These are phyloP conservation scores for Aureoboletus auriporus DNA, from an alignment of 768 basidiomycete species.

Conservation along the genomic window DNA sequence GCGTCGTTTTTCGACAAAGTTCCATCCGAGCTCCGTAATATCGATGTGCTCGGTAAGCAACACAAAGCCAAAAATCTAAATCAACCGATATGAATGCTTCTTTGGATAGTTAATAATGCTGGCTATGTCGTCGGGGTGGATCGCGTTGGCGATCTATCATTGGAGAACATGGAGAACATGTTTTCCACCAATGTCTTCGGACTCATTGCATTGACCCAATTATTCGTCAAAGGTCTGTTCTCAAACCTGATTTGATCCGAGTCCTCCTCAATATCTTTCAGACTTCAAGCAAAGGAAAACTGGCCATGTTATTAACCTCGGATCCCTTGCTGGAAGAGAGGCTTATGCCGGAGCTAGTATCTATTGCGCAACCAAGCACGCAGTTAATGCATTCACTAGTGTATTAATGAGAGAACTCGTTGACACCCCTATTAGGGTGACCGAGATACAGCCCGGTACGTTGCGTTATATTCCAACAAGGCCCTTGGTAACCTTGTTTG, in stretches of 20 bases:
- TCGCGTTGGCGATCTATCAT: conserved; percentile 75
- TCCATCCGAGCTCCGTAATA: conserved; percentile 60
- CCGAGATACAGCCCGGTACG: conserved; percentile 89
- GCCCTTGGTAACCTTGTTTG: not conserved
- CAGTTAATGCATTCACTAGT: conserved; percentile 82
- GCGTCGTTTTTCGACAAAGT: conserved; percentile 67
- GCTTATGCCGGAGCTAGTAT: conserved; percentile 89
- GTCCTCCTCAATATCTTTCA: conserved; percentile 26
- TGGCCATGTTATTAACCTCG: conserved; percentile 93
- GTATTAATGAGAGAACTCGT: conserved; percentile 84
- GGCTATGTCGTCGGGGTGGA: conserved; percentile 90
- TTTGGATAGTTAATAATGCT: conserved; percentile 64
- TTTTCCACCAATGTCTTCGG: conserved; percentile 81
- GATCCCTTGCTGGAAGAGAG: conserved; percentile 87
- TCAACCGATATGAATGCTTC: not conserved
- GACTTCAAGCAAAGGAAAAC: conserved; percentile 75
- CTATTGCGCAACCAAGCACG: conserved; percentile 89
- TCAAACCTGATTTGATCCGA: not conserved
- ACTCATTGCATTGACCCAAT: conserved; percentile 78
- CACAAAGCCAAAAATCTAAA: not conserved
- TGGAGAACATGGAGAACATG: conserved; percentile 79
- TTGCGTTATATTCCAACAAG: conserved; percentile 2
- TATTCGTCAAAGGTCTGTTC: conserved; percentile 52
- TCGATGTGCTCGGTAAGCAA: conserved; percentile 78
- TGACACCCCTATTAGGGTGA: conserved; percentile 88